Evolutionary conservation across 2,329 filamentous ascomycete genomes (phyloP).

Genomic region (Talaromyces sp.): DNA sequence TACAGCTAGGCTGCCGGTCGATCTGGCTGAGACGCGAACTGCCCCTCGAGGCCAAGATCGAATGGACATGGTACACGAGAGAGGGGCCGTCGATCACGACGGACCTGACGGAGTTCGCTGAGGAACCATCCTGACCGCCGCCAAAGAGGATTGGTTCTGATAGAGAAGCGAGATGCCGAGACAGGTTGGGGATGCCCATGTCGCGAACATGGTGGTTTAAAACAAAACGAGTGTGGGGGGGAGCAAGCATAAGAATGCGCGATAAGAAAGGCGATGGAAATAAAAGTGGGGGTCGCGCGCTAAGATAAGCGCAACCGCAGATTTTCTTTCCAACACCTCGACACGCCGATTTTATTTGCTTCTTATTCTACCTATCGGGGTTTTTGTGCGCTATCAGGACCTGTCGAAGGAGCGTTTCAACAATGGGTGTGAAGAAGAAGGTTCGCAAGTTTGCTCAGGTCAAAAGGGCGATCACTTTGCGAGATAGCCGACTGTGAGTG

Average conservation of each 20-base stretch:
- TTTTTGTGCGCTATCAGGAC: neutral
- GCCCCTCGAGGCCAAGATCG: slow-evolving; percentile 46
- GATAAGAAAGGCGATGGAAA: neutral
- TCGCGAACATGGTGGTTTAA: neutral
- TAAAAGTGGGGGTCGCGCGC: neutral
- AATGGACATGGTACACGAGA: slow-evolving; percentile 67
- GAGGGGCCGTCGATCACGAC: slow-evolving; percentile 71
- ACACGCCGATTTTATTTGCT: neutral
- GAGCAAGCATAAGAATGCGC: neutral
- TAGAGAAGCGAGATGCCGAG: slow-evolving; percentile 26
- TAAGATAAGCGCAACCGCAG: neutral
- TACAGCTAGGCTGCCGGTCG: slow-evolving; percentile 56
- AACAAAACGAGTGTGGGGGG: neutral
- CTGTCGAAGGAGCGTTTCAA: neutral
- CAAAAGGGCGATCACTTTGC: slow-evolving; percentile 76
- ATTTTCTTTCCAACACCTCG: neutral
- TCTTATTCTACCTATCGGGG: neutral
- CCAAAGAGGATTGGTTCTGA: slow-evolving; percentile 21
- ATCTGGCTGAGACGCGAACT: slow-evolving; percentile 40
- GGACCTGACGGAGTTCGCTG: slow-evolving; percentile 14
- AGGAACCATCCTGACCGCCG: neutral
- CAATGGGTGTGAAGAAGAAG: slow-evolving; percentile 86
- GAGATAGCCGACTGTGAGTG: slow-evolving; percentile 63
- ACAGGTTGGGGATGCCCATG: slow-evolving; percentile 33
- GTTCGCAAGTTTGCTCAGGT: slow-evolving; percentile 85